These are phyloP conservation scores for Ophiostoma novo-ulmi DNA, from an alignment of 2,329 filamentous ascomycete genomes.

Conservation along the genomic window DNA sequence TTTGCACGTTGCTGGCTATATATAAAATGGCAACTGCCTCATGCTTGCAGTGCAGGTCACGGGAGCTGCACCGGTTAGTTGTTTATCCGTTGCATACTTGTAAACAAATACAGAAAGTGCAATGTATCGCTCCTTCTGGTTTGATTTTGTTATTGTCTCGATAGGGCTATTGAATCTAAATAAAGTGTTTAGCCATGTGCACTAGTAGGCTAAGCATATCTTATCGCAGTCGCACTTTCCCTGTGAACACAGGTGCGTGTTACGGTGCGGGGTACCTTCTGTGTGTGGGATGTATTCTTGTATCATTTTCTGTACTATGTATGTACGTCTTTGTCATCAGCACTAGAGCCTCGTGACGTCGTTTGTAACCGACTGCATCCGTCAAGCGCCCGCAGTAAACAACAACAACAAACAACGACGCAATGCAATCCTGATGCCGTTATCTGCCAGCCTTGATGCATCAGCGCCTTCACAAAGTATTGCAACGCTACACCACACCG, in stretches of 20 bases:
- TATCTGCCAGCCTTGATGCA: neutral
- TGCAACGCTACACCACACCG: neutral
- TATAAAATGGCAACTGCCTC: neutral
- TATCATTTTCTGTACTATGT: neutral
- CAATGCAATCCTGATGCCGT: neutral
- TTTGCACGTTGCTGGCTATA: neutral
- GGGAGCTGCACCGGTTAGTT: neutral
- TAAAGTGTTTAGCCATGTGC: neutral
- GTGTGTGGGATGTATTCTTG: neutral
- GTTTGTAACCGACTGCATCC: neutral
- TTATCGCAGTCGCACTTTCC: neutral
- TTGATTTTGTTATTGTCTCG: neutral
- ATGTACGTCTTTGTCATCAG: neutral
- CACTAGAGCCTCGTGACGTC: constrained; percentile 3
- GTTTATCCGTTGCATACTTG: neutral
- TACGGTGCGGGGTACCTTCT: constrained; percentile 8
- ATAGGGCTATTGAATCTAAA: neutral
- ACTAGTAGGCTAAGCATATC: neutral
- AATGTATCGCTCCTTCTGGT: neutral
- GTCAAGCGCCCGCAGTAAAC: neutral
- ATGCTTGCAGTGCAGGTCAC: neutral
- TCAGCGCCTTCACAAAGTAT: neutral
- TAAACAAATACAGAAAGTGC: neutral
- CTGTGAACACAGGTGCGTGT: neutral
- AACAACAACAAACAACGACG: neutral